These are phyloP conservation scores for Rhizopus sp. DNA, from an alignment of 371 early-diverging fungal species.

Conservation along the genomic window DNA sequence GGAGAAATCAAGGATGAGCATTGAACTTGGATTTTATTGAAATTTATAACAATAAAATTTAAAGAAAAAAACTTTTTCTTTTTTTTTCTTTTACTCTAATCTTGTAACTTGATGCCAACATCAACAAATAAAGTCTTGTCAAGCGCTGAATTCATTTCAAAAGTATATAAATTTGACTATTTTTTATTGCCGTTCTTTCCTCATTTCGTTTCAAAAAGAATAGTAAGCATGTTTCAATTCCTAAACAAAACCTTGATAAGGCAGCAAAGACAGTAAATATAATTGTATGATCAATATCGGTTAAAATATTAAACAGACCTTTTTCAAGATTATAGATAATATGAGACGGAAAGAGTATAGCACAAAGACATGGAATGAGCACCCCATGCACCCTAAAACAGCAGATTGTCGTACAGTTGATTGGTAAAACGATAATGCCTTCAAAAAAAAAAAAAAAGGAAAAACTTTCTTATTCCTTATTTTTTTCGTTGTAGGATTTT, in stretches of 20 bases:
- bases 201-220: constrained; percentile 31
- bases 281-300: background rate
- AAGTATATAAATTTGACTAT: constrained; percentile 25
- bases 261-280: constrained; percentile 56
- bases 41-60: too few species aligned
- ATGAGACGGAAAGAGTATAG: constrained; percentile 69
- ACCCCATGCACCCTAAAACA: constrained; percentile 69
- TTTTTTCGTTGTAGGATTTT: constrained; percentile 65
- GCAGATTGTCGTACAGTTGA: constrained; percentile 63
- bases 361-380: constrained; percentile 73
- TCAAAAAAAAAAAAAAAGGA: too few species aligned
- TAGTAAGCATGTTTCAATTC: constrained; percentile 66
- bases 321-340: constrained; percentile 56
- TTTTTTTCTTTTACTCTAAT: too few species aligned
- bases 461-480: background rate
- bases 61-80: too few species aligned
- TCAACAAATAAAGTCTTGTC: constrained; percentile 43
- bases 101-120: constrained; percentile 2
- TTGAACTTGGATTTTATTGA: too few species aligned
- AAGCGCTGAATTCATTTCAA: constrained; percentile 63
- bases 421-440: constrained; percentile 42
- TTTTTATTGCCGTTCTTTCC: background rate
- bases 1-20: too few species aligned
- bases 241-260: constrained; percentile 50
- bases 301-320: background rate